Base-by-base conservation (phyloP, 495 filamentous ascomycete species). In the Sporormia fimetaria region DNA sequence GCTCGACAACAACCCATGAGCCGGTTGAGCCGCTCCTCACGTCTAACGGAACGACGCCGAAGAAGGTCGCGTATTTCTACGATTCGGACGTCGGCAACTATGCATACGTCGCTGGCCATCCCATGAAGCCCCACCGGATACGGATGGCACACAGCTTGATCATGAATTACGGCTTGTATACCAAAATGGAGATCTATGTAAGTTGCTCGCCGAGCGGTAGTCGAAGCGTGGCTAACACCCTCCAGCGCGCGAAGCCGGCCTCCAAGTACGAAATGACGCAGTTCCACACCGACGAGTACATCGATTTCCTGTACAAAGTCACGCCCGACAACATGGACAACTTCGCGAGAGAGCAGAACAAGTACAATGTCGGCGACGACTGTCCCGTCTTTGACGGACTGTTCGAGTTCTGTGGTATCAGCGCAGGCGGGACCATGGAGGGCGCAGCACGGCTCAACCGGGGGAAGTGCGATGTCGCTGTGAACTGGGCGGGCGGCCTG, bases 101-200 rank as follows among this genome's bases (percentile, higher is more conserved):
- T 69, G 90, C 90, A 58, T 99, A 99, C 59, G 83, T 93, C 46
- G 87, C 90, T 14, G 90, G 90, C 18, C 90, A 99, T 67, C 90
- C 90, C 12, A 99, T 99, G 90, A 99, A 99, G 67, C 90, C 90
- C 11, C 90, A 98, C 67, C 79, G 90, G 31, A 96, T 99, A 62
- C 77, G 90, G 49, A 80, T 99, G 72, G 85, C 90, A 27, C 90
- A 99, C 67, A 87, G 80, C 51, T 62, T 99, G 61, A 87, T 99
- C 39, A 96, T 99, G 90, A 96, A 99, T 62, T 96, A 95, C 65
- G 82, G 83, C 17, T 73, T 95, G 0, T 99, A 96, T 65, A 93
- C 93, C 64, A 92, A 92, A 58, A 92, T 99, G 78, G 90, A 99
- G 54, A 94, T 99, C 12, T 99, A 96, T 54, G 87, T 94, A 65